Conservation (phyloP, 306 rosid genomes). For the Cucurbita maxima region DNA sequence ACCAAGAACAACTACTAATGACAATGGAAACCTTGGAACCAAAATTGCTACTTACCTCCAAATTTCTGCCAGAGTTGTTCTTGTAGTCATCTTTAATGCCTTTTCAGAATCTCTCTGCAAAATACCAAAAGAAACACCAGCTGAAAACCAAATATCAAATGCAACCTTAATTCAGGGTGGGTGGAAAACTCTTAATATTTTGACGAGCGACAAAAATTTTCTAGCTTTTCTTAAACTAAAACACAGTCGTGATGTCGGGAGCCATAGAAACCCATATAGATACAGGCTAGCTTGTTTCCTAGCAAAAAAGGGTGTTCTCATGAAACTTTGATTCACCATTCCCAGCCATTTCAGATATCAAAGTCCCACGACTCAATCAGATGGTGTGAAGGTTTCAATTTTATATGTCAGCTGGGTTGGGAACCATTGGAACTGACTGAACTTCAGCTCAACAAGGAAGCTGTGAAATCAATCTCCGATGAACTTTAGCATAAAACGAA, state of each 20-base stretch:
- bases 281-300: neutral
- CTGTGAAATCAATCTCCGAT: neutral
- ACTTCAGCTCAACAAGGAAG: neutral
- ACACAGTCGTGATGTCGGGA: neutral
- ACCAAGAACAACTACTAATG: neutral
- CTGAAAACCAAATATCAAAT: neutral
- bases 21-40: neutral
- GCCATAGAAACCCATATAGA: neutral
- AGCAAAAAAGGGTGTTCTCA: neutral
- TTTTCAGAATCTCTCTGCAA: constrained; percentile 51
- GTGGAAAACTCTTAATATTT: neutral
- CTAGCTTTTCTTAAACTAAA: no score
- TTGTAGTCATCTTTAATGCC: constrained; percentile 72
- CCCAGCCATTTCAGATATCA: neutral
- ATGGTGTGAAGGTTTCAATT: neutral
- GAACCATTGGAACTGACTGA: neutral
- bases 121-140: neutral
- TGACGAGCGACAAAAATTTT: neutral
- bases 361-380: neutral
- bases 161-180: neutral
- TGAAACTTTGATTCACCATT: neutral
- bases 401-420: neutral
- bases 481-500: neutral
- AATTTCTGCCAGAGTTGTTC: constrained; percentile 62
- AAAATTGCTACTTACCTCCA: constrained; percentile 42